A percentile compares a stretch with the other conserved stretches of the same genome.
phyloP scores from a whole-genome alignment of 2,329 filamentous ascomycete genomes.

The Microsporum audouinii region DNA sequence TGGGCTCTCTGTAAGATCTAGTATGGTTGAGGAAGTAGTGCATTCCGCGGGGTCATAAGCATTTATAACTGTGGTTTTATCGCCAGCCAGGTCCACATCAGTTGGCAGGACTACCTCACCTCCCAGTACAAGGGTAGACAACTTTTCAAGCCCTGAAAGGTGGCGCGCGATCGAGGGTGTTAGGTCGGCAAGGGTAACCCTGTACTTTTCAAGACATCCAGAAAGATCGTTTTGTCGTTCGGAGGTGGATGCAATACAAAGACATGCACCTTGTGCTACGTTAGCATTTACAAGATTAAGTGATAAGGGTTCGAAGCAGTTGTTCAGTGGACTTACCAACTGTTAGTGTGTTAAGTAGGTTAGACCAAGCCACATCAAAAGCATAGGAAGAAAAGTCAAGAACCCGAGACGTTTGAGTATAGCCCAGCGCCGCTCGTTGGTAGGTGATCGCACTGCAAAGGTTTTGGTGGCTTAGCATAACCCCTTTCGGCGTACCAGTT shows the following conservation, averaged over 20 bases:
- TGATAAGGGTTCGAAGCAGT: neutral
- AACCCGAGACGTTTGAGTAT: conserved; percentile 42
- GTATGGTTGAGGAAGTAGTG: conserved; percentile 29
- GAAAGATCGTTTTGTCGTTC: conserved; percentile 42
- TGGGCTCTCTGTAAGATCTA: conserved; percentile 28
- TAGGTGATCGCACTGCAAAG: conserved; percentile 46
- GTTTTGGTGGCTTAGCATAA: conserved; percentile 50
- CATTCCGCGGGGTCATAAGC: conserved; percentile 36
- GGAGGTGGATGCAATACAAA: conserved; percentile 45
- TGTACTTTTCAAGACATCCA: conserved; percentile 40
- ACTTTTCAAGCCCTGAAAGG: conserved; percentile 31
- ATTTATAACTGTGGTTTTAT: conserved; percentile 34
- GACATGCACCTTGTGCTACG: conserved; percentile 41
- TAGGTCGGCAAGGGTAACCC: conserved; percentile 46
- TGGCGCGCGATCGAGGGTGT: conserved; percentile 47
- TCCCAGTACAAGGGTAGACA: conserved; percentile 31
- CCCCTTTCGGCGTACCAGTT: conserved; percentile 45
- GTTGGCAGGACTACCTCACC: conserved; percentile 35
- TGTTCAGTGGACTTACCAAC: conserved; percentile 18
- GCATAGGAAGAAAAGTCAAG: conserved; percentile 37
- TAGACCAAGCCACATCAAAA: conserved; percentile 29
- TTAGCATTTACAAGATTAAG: neutral
- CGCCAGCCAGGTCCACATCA: conserved; percentile 33
- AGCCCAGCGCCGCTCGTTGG: conserved; percentile 43
- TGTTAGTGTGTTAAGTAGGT: conserved; percentile 36